phyloP scores from a whole-genome alignment of 768 basidiomycete species.

The Amanita molliuscula region DNA sequence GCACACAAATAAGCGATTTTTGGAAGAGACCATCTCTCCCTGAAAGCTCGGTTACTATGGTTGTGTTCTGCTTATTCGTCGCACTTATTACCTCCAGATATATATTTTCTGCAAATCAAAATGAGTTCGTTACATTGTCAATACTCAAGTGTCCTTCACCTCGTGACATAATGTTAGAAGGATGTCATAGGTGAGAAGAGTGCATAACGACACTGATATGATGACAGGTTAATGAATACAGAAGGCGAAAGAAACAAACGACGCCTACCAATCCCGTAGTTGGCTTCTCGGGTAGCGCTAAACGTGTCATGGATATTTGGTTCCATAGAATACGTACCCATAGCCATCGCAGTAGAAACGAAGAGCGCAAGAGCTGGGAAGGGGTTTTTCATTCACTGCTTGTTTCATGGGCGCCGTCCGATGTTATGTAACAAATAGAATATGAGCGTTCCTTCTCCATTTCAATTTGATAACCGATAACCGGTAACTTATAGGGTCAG shows the following conservation, averaged over 20 bases:
- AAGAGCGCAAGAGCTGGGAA: no score
- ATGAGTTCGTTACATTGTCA: not conserved
- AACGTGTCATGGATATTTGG: not conserved
- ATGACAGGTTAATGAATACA: not conserved
- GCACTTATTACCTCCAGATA: not conserved
- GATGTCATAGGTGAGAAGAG: not conserved
- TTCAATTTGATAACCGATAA: no score
- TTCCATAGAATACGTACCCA: no score
- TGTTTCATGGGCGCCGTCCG: no score
- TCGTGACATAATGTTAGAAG: not conserved
- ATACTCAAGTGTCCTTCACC: not conserved
- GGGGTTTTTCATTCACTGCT: no score
- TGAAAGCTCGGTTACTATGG: not conserved
- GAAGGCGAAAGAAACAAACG: not conserved
- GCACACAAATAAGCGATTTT: not conserved
- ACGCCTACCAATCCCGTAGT: not conserved
- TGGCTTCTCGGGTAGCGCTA: not conserved
- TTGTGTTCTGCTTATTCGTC: not conserved
- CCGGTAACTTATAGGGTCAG: no score
- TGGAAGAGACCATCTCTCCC: not conserved
- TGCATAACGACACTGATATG: not conserved
- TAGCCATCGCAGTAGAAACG: no score
- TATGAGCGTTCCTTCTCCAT: no score
- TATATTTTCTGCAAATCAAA: not conserved
- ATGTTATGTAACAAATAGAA: no score